A percentile compares a stretch with the other conserved stretches of the same genome.
phyloP scores from a whole-genome alignment of 805 yeast species.

The Starmerella stigmatis region DNA sequence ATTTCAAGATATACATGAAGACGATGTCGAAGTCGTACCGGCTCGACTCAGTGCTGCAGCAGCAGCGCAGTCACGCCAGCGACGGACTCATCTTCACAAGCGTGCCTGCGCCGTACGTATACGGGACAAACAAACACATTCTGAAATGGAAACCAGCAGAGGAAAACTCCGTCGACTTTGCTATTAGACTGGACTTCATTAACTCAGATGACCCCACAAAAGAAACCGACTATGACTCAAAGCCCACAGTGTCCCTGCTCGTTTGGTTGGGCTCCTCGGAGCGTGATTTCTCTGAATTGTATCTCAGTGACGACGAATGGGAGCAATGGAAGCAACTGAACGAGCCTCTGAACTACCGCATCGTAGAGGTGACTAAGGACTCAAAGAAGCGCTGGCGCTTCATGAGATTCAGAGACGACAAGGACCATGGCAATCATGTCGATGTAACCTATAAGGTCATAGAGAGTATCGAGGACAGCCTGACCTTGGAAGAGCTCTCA shows the following conservation, averaged over 20 bases:
- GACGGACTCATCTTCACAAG: slow-evolving; percentile 94
- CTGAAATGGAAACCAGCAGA: slow-evolving; percentile 96
- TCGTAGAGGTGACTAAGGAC: slow-evolving; percentile 73
- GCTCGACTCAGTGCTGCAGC: slow-evolving; percentile 61
- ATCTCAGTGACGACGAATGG: slow-evolving; percentile 68
- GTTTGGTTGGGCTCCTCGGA: slow-evolving; percentile 55
- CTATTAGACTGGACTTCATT: slow-evolving; percentile 53
- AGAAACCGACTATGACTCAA: slow-evolving; percentile 50
- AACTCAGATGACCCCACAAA: slow-evolving; percentile 49
- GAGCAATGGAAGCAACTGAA: slow-evolving; percentile 51
- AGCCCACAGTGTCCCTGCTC: slow-evolving; percentile 56
- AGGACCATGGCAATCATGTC: slow-evolving; percentile 73
- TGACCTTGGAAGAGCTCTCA: slow-evolving; percentile 60
- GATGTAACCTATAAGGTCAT: slow-evolving; percentile 73
- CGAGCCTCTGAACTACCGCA: slow-evolving; percentile 80
- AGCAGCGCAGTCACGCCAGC: slow-evolving; percentile 69
- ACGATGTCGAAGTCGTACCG: slow-evolving; percentile 78
- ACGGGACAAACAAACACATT: slow-evolving; percentile 79
- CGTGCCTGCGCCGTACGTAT: slow-evolving; percentile 71
- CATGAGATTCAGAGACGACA: slow-evolving; percentile 87
- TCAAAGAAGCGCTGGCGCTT: slow-evolving; percentile 65
- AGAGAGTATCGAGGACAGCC: slow-evolving; percentile 77
- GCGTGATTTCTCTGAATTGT: slow-evolving; percentile 54
- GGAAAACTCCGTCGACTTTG: slow-evolving; percentile 88
- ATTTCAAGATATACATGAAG: slow-evolving; percentile 78